Conservation (phyloP, 2,329 filamentous ascomycete species). For the Trichoderma oligosporum region DNA sequence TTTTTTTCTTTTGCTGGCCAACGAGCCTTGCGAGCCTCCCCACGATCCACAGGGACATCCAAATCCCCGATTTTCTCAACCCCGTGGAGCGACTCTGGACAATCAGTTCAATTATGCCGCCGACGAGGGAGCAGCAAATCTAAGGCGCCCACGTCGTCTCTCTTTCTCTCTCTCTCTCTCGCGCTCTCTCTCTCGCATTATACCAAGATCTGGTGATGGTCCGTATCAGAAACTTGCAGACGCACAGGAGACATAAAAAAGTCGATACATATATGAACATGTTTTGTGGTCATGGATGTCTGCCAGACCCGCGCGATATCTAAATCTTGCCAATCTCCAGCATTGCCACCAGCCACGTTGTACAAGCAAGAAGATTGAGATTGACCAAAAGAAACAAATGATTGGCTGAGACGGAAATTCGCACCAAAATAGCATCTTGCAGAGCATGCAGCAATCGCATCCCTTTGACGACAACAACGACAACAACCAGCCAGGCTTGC, state of each 20-base stretch:
- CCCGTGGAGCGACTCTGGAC: neutral
- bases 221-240: too few species aligned
- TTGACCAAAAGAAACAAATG: slow-evolving; percentile 2
- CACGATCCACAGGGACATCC: slow-evolving; percentile 13
- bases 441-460: slow-evolving; percentile 29
- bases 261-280: too few species aligned
- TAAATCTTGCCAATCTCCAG: neutral
- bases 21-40: neutral
- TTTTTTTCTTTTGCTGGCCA: too few species aligned
- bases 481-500: slow-evolving; percentile 12
- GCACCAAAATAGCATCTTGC: slow-evolving; percentile 2
- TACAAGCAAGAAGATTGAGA: slow-evolving; percentile 15
- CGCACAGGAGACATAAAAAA: too few species aligned
- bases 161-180: too few species aligned
- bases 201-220: neutral
- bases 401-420: slow-evolving; percentile 8
- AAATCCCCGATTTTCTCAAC: slow-evolving; percentile 17
- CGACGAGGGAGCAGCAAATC: slow-evolving; percentile 6
- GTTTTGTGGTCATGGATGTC: slow-evolving; percentile 16
- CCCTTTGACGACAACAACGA: slow-evolving; percentile 23
- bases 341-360: slow-evolving; percentile 6
- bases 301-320: slow-evolving; percentile 8
- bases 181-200: neutral
- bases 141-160: neutral
- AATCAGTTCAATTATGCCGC: neutral